Conservation (phyloP, 352 stramenopile genomes). For the Phytophthora palmivora region DNA sequence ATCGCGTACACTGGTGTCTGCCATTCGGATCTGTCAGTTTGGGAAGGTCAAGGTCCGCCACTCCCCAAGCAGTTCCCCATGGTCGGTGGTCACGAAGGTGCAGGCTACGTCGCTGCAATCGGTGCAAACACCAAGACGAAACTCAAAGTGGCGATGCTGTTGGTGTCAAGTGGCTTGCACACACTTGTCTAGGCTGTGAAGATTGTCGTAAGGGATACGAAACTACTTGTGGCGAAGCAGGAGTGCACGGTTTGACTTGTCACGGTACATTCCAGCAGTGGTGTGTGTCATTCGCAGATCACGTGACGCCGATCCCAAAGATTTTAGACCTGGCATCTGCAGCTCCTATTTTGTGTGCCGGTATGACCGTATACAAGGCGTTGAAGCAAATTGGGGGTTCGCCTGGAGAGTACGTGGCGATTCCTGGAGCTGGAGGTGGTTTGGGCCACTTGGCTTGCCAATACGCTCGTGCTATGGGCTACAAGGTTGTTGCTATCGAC, state of each 20-base stretch:
- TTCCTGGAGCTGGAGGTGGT: constrained; percentile 75
- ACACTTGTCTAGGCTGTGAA: constrained; percentile 58
- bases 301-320: constrained; percentile 77
- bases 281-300: constrained; percentile 77
- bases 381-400: constrained; percentile 67
- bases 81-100: constrained; percentile 66
- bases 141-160: constrained; percentile 60
- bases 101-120: constrained; percentile 59
- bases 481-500: constrained; percentile 78
- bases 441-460: constrained; percentile 86
- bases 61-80: constrained; percentile 47
- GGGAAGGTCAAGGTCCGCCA: constrained; percentile 44
- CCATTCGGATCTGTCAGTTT: constrained; percentile 57
- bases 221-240: constrained; percentile 39
- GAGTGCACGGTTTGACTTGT: constrained; percentile 46
- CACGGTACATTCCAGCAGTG: constrained; percentile 64
- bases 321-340: constrained; percentile 50
- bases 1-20: constrained; percentile 62
- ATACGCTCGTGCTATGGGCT: constrained; percentile 74
- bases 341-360: constrained; percentile 85
- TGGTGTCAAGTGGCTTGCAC: constrained; percentile 58
- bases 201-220: constrained; percentile 65
- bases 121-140: constrained; percentile 50
- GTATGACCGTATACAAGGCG: constrained; percentile 88
- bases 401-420: constrained; percentile 58